Evolutionary conservation across 352 stramenopile genomes (phyloP), one percentile per base, ranked within the genome.

Genomic region (Pythium phragmiticola): DNA sequence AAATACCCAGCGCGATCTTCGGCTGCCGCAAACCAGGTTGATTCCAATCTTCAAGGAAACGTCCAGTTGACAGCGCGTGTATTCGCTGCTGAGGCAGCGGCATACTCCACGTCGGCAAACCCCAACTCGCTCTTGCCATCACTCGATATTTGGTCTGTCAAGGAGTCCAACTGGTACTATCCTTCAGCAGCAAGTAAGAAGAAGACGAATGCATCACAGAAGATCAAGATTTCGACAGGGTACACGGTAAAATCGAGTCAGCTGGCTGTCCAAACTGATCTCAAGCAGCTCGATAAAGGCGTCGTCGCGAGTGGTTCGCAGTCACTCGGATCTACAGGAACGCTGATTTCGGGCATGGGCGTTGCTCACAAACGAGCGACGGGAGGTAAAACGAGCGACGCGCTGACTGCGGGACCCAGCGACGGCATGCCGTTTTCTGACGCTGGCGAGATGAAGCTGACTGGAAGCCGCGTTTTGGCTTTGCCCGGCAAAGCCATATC

Each of bases 101-200:
- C 4, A 8, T 46, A 19, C 16, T 7, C 39, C 17, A 6, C 39
- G 39, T 46, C 39, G 17, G 39, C 14, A 14, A 46, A 46, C 7
- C 13, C 9, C 17, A 46, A 46, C 13, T 17, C 48, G 34, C n/a
- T 54, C 2, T 41, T 41, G 13, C 48, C 48, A 13, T 54, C 48
- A n/a, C 48, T 54, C 14, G 28, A 41, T 4, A 36, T 54, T 21
- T 23, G 28, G 26, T 26, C 28, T 33, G 34, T 26, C 7, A 41
- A 54, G 4, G 1, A 33, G 0, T 54, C 48, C 14, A 28, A 54
- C 48, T 54, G 48, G 48, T 54, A 41, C 16, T 54, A 41, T 54
- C 48, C 48, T 21, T 41, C 28, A 34, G 19, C 48, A 13, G 33
- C 26, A 23, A 34, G 48, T 41, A 54, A 21, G 7, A 54, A 21